Base-by-base conservation (phyloP, 2,329 filamentous ascomycete genomes). In the Thielaviopsis musarum region DNA sequence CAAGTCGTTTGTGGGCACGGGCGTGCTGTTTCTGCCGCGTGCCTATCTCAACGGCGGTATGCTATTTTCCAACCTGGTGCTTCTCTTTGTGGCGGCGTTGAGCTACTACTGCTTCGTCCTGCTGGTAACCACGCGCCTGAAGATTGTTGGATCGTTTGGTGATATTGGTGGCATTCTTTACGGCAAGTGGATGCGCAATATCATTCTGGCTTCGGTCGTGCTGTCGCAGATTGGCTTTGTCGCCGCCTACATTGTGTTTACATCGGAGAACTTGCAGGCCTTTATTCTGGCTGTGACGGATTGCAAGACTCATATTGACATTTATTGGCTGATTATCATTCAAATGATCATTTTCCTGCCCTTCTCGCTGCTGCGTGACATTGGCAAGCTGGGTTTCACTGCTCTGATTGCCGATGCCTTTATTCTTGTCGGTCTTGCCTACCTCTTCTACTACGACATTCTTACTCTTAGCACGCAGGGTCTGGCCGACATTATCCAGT, bases 21-120 rank as follows among this genome's bases (percentile, higher is more conserved):
- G 91, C 59, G 91, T 97, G 9, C 76, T 97, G 17, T 97, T 97
- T 74, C 75, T 97, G 38, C 91, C 91, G 0, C 84, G 90, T 54
- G 91, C 93, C 4, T 98, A 93, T 69, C 79, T 96, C 64, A 98
- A 95, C 67, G 93, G 93, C 58, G 93, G 93, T 61, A 97, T 98
- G 91, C 74, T 95, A 17, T 98, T 98, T 72, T 95, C 90, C 66
- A 95, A 94, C 68, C 64, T 94, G 57, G 87, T 98, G 17, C 80
- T 98, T n/a, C 75, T 98, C 22, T 80, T 78, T 48, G 88, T 98
- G 17, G 91, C 93, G 6, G 75, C 80, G 1, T 76, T 98, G 61
- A 96, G 91, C 69, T 98, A 95, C 73, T 95, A 96, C 75, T 96
- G 91, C 74, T 98, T 98, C 72, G 90, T 98, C 51, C 78, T 98